These are phyloP conservation scores for Penicillium lagena DNA, from an alignment of 495 filamentous ascomycete species.

Conservation along the genomic window DNA sequence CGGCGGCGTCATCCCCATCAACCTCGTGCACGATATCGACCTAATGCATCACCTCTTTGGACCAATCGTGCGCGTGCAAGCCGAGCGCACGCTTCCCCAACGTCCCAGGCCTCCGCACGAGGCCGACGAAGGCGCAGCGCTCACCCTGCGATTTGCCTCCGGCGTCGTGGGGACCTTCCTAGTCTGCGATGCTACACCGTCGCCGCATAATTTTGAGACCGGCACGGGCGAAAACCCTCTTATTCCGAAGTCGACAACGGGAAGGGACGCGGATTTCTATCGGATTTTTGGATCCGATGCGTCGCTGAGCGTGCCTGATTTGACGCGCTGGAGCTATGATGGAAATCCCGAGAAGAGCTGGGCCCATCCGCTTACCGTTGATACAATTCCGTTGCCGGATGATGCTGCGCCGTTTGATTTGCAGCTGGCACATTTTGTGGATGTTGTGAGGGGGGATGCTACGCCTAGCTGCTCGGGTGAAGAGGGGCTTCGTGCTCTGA, in stretches of 20 bases:
- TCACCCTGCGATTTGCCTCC: slow-evolving; percentile 49
- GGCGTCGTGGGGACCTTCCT: slow-evolving; percentile 55
- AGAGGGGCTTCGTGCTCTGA: slow-evolving; percentile 35
- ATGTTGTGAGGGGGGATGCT: slow-evolving; percentile 38
- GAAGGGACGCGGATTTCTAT: slow-evolving; percentile 39
- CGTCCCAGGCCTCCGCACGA: slow-evolving; percentile 28
- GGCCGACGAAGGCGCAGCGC: slow-evolving; percentile 51
- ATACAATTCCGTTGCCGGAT: slow-evolving; percentile 30
- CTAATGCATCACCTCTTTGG: slow-evolving; percentile 53
- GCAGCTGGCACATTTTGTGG: slow-evolving; percentile 51
- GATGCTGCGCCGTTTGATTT: slow-evolving; percentile 44
- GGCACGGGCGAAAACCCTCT: slow-evolving; percentile 55
- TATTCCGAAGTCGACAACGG: slow-evolving; percentile 30
- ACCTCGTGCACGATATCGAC: slow-evolving; percentile 57
- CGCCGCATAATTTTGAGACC: slow-evolving; percentile 48
- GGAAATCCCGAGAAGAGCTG: slow-evolving; percentile 24
- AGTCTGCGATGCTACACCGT: slow-evolving; percentile 43
- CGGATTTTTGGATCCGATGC: slow-evolving; percentile 50
- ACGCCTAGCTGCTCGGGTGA: slow-evolving; percentile 40
- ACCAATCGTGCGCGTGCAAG: slow-evolving; percentile 43
- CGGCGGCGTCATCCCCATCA: slow-evolving; percentile 49
- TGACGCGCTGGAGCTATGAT: slow-evolving; percentile 48
- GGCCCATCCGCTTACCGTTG: slow-evolving; percentile 19
- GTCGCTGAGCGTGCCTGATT: slow-evolving; percentile 50
- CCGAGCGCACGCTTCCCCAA: slow-evolving; percentile 38